Percentiles rank a stretch among this genome's conserved stretches.
phyloP scores from a whole-genome alignment of 352 stramenopile species.

The Globisporangium cystogenes region DNA sequence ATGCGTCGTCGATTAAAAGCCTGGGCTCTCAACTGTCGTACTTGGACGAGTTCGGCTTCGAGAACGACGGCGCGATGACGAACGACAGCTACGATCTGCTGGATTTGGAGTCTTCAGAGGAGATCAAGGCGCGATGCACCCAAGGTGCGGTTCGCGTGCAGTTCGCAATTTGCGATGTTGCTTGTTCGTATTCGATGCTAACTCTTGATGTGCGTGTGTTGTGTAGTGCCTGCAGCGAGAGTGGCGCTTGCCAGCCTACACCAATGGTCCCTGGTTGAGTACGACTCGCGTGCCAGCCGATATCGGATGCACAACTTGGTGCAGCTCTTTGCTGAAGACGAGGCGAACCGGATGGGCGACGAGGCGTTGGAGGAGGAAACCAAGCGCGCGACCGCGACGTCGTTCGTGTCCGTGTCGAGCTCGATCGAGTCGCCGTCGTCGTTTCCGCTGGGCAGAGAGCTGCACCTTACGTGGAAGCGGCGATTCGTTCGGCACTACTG shows the following conservation, averaged over 20 bases:
- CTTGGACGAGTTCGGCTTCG: conserved; percentile 65
- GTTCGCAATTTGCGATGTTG: no score
- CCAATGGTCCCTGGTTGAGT: conserved; percentile 80
- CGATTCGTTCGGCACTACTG: conserved; percentile 87
- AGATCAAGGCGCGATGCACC: conserved; percentile 45
- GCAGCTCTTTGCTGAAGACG: conserved; percentile 79
- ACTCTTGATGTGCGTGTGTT: background rate
- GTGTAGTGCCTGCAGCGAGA: conserved; percentile 36
- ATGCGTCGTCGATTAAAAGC: conserved; percentile 45
- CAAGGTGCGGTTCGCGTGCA: conserved; percentile 21
- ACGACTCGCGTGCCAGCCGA: conserved; percentile 53
- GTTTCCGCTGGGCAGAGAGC: conserved; percentile 45
- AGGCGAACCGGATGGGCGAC: conserved; percentile 54
- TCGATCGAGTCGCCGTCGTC: conserved; percentile 18
- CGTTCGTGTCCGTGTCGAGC: conserved; percentile 25
- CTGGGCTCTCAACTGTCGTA: conserved; percentile 60
- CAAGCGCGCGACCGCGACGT: conserved; percentile 18
- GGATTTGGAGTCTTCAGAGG: conserved; percentile 64
- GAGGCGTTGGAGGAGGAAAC: conserved; percentile 24
- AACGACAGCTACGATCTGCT: conserved; percentile 74
- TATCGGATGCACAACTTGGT: conserved; percentile 85
- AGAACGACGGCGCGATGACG: conserved; percentile 78
- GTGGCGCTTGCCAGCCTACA: conserved; percentile 56
- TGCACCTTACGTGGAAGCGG: conserved; percentile 72
- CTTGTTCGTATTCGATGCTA: background rate